phyloP scores from a whole-genome alignment of 768 basidiomycete genomes.

The Tremella fuciformis region DNA sequence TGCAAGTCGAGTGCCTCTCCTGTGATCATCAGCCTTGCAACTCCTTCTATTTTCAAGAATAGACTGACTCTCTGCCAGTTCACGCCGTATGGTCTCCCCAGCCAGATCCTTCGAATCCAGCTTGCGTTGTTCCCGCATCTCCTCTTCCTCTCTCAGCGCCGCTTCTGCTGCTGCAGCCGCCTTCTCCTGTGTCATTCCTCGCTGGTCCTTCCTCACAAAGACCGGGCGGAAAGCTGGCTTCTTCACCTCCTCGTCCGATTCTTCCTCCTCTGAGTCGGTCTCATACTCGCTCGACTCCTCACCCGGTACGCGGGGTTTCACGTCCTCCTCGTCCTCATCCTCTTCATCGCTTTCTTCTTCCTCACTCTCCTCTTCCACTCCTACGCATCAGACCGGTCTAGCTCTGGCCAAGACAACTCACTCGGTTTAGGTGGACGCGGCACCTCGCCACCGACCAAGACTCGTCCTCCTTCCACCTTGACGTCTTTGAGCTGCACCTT shows the following conservation, averaged over 20 bases:
- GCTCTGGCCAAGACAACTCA: conserved; percentile 6
- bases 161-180: conserved; percentile 71
- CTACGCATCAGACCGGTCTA: conserved; percentile 3
- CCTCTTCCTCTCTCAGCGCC: conserved; percentile 64
- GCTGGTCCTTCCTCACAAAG: conserved; percentile 76
- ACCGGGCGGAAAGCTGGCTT: conserved; percentile 83
- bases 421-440: conserved; percentile 15
- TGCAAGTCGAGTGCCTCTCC: conserved; percentile 82
- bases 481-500: conserved; percentile 18
- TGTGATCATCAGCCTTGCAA: conserved; percentile 49
- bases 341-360: conserved; percentile 40
- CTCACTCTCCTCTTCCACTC: conserved; percentile 22
- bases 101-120: conserved; percentile 88
- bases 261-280: conserved; percentile 65
- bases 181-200: conserved; percentile 52
- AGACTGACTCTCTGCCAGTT: conserved; percentile 81
- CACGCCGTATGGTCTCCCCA: conserved; percentile 86
- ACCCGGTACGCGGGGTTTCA: conserved; percentile 22
- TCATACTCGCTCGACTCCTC: conserved; percentile 74
- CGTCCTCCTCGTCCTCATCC: conserved; percentile 41
- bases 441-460: conserved; percentile 41
- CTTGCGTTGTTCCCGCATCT: conserved; percentile 75
- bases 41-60: neutral
- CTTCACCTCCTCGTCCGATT: conserved; percentile 56
- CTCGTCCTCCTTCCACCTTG: conserved; percentile 43